Base-by-base conservation (phyloP, 768 basidiomycete species). In the Mycena chlorophos region DNA sequence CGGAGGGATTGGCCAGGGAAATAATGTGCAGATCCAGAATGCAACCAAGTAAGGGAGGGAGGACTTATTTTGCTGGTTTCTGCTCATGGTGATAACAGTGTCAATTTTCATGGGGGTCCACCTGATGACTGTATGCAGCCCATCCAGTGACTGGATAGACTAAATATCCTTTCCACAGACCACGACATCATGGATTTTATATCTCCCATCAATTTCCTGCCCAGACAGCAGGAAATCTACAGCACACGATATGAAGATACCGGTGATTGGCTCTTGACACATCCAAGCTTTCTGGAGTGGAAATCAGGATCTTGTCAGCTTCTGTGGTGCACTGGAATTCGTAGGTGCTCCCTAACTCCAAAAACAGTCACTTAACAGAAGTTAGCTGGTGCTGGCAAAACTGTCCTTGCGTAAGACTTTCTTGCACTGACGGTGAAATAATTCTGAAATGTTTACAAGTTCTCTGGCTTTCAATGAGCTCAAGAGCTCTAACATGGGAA, bases 381-480 rank as follows among this genome's bases (percentile, higher is more conserved):
- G 10, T 13, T 22, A 50, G 54, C 54, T 5, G 54, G 48, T 40
- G 54, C 54, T 3, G 54, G 54, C 2, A 55, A 55, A 10, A 55
- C 54, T 25, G 54, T 55, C 2, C 47, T 55, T 28, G 28, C 29
- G 54, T 55, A 20, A 3, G 54, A 28, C 10, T 8, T 28, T 13
- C 3, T 19, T 6, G 4, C 10, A n/a, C 27, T 22, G 16, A 13
- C 20, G 5, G 22, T 2, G 16, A 12, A 16, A 27, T 47, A 4
- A 19, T 5, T 1, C 14, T 26, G 1, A 37, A 10, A 37, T 37
- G 16, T n/a, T n/a, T 42, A 14, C 1, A 26, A 49, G 48, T 4
- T 55, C 54, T 2, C 5, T 22, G 12, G 29, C 31, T 5, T 17
- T 49, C 1, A 19, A 55, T 12, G 27, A 48, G 22, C 20, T 57